Conservation (phyloP, 352 stramenopile species). For the Phytophthora vignae region DNA sequence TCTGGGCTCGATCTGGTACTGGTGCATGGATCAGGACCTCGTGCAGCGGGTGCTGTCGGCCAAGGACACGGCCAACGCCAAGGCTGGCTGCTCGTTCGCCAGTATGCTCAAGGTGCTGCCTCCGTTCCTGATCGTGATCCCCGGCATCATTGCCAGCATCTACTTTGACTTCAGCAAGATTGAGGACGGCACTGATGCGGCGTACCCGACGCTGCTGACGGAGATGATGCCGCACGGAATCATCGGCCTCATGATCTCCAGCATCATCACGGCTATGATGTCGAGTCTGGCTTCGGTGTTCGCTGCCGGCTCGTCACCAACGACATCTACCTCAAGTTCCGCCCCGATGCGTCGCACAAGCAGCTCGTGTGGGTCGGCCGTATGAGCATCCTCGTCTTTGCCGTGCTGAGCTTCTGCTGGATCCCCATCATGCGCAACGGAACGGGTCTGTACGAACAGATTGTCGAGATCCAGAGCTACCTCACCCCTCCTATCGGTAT, state of each 20-base stretch:
- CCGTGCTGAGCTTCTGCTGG: slow-evolving; percentile 66
- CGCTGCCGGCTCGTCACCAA: slow-evolving; percentile 69
- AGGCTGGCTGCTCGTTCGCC: slow-evolving; percentile 60
- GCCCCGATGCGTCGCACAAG: slow-evolving; percentile 58
- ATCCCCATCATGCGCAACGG: slow-evolving; percentile 70
- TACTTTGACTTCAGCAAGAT: slow-evolving; percentile 69
- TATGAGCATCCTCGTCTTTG: slow-evolving; percentile 56
- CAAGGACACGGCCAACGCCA: slow-evolving; percentile 72
- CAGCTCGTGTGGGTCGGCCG: slow-evolving; percentile 71
- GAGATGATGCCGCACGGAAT: slow-evolving; percentile 75
- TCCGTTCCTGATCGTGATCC: slow-evolving; percentile 78
- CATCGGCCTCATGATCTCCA: slow-evolving; percentile 72
- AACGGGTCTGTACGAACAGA: slow-evolving; percentile 67
- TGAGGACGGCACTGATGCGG: slow-evolving; percentile 59
- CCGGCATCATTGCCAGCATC: slow-evolving; percentile 64
- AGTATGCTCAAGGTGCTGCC: slow-evolving; percentile 72
- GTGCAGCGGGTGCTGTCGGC: slow-evolving; percentile 74
- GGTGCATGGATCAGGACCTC: slow-evolving; percentile 79
- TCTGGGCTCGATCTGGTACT: slow-evolving; percentile 74
- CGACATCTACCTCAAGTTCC: slow-evolving; percentile 68
- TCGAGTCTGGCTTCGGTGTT: slow-evolving; percentile 74
- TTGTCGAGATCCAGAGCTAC: slow-evolving; percentile 74
- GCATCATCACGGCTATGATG: slow-evolving; percentile 80
- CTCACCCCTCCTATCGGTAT: slow-evolving; percentile 69
- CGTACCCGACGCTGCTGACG: slow-evolving; percentile 71